Base-by-base conservation (phyloP, 1,139 yeast species). In the Taphrina confusa region DNA sequence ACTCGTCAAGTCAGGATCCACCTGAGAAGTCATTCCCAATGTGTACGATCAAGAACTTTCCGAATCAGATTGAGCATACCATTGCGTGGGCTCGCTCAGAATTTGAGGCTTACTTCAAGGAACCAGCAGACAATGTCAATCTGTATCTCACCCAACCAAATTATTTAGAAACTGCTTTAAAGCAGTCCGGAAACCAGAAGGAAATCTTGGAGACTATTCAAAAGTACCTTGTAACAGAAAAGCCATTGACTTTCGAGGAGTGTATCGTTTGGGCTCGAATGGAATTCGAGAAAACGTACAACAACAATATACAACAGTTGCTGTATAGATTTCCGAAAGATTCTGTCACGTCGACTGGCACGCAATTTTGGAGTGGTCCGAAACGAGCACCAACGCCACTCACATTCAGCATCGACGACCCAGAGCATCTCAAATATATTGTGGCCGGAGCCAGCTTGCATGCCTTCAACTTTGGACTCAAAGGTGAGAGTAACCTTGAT, bases 81-180 rank as follows among this genome's bases (percentile, higher is more conserved):
- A 92, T 92, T 75, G 97, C 98, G 12, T 92, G 99, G 99, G 96
- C 97, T 23, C 92, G 94, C 76, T 84, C 91, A 22, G 79, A 90
- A 69, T 92, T 92, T 80, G 95, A 87, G 77, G 96, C 94, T n/a
- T 88, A 83, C 71, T 92, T 92, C 73, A 80, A 83, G 42, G 96
- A 92, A 65, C 81, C 91, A 27, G 94, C 96, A 25, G 96, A 89
- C 74, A 89, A 90, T 68, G 97, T 91, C 62, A 92, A 92, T 73
- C 76, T 89, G 70, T 92, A 90, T 73, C 77, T 94, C 71, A 80
- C 92, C 47, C 97, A 92, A 74, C 95, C 97, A 65, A 87, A 90
- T 75, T 92, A 85, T 72, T 90, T 92, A 51, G 97, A 92, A 74
- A 84, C 84, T 65, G 85, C 95, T 3, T 79, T 92, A 74, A 91